phyloP scores from a whole-genome alignment of 306 rosid genomes.

The Arachis hypogaea region DNA sequence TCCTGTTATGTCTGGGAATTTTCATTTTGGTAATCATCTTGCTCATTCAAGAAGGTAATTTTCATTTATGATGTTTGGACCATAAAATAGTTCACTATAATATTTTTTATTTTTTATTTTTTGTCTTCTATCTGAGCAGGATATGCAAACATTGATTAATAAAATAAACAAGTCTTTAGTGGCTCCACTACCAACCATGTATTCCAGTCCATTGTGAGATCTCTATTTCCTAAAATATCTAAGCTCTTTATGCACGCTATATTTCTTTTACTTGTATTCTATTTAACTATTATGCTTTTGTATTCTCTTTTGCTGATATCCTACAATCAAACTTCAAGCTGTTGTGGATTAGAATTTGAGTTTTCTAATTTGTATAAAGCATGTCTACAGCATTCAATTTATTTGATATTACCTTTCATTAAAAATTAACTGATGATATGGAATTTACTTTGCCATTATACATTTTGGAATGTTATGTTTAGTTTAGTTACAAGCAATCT shows the following conservation, averaged over 20 bases:
- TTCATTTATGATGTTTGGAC: not conserved
- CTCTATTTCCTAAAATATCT: slow-evolving; percentile 32
- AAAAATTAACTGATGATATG: not conserved
- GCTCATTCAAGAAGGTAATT: not conserved
- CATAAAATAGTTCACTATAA: not conserved
- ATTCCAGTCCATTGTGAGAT: slow-evolving; percentile 85
- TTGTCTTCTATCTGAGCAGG: slow-evolving; percentile 62
- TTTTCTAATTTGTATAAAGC: not conserved
- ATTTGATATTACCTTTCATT: slow-evolving; percentile 1
- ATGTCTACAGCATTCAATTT: slow-evolving; percentile 5
- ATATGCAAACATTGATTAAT: slow-evolving; percentile 88
- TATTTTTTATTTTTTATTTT: not conserved
- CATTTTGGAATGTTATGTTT: slow-evolving; percentile 1
- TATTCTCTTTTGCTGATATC: not conserved
- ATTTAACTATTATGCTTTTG: not conserved
- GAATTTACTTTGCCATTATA: slow-evolving; percentile 5
- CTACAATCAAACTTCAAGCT: not conserved
- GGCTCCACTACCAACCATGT: slow-evolving; percentile 92
- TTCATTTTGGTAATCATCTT: slow-evolving; percentile 9
- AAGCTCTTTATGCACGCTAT: not conserved
- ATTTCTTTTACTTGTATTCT: not conserved
- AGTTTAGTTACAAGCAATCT: slow-evolving; percentile 11
- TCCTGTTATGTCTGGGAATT: slow-evolving; percentile 1
- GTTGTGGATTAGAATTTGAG: slow-evolving; percentile 9
- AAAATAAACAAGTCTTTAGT: slow-evolving; percentile 96